Evolutionary conservation across 192 early-diverging fungal genomes (phyloP), one percentile per base, ranked within the genome.

Genomic region (Podila horticola): DNA sequence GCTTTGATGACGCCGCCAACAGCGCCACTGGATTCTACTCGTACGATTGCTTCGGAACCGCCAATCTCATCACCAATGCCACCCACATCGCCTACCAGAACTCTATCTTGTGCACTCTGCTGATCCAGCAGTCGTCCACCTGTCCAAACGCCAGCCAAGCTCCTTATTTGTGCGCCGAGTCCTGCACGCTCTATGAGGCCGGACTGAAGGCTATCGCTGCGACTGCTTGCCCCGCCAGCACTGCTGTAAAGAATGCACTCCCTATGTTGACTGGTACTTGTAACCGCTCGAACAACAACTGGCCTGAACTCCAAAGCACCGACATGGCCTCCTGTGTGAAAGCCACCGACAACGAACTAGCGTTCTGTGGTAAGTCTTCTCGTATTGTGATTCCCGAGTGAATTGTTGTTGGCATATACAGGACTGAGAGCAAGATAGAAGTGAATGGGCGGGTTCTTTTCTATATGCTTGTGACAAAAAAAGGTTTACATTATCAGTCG

Each of bases 281-380:
- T 57, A 29, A 38, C 30, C 30, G 20, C 6, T n/a, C 20, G 12
- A 19, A 28, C 7, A 26, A 51, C 0, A 33, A 22, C 33, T 45
- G 61, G 61, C 31, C 17, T 20, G 52, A 51, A 4, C 24, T 69
- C 19, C 36, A 7, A 26, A 45, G 26, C 52, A 2, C 38, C 17
- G 48, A 50, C n/a, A 5, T 11, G 4, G 5, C 45, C 2, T 34
- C 11, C 50, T 81, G 77, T 60, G 26, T 66, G 20, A 66, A 38
- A 13, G 77, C 66, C 8, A 30, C 30, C 2, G 31, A n/a, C 15
- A 81, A 81, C 63, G 77, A 81, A 45, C 36, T 5, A 19, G 6
- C 41, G 26, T 52, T 62, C 28, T 81, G 77, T 69, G 77, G 77
- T 81, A 69, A 69, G 77, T 69, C 41, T 0, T 17, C 15, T 45